phyloP scores from a whole-genome alignment of 2,329 filamentous ascomycete genomes.

The Metarhizium robertsii region DNA sequence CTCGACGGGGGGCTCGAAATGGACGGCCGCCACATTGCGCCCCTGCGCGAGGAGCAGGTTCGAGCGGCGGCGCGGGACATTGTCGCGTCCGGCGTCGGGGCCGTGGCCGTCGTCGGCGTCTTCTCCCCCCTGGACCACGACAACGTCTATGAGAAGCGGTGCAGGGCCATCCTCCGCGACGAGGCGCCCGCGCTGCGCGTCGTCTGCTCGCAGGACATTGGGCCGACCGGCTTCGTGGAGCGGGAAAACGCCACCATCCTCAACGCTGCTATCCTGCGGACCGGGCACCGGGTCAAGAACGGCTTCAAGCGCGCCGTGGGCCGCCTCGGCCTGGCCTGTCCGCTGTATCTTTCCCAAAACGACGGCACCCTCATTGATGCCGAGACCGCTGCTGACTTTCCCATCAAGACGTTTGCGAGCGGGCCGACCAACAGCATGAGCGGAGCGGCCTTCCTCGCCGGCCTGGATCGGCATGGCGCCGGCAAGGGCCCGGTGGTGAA shows the following conservation, averaged over 20 bases:
- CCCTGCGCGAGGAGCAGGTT: constrained; percentile 28
- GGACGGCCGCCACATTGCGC: constrained; percentile 34
- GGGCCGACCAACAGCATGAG: constrained; percentile 46
- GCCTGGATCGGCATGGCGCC: constrained; percentile 23
- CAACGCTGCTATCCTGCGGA: constrained; percentile 41
- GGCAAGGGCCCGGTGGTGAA: not conserved
- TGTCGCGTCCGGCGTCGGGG: constrained; percentile 22
- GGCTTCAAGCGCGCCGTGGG: constrained; percentile 38
- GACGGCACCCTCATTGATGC: constrained; percentile 43
- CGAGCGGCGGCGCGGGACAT: constrained; percentile 22
- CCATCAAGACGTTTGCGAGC: constrained; percentile 43
- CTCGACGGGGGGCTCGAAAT: constrained; percentile 38
- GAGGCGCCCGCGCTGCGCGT: constrained; percentile 25
- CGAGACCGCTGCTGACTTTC: constrained; percentile 34
- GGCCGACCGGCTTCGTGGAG: constrained; percentile 32
- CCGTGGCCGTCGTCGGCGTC: constrained; percentile 33
- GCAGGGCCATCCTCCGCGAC: constrained; percentile 26
- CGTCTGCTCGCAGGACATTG: constrained; percentile 34
- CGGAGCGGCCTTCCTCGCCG: constrained; percentile 44
- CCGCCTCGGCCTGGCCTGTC: constrained; percentile 30
- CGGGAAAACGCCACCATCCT: constrained; percentile 46
- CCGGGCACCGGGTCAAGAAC: constrained; percentile 35
- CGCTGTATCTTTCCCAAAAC: constrained; percentile 42
- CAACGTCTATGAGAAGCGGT: constrained; percentile 29
- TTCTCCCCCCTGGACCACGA: constrained; percentile 36